Base-by-base conservation (phyloP, 768 basidiomycete species). In the Pisolithus marmoratus region DNA sequence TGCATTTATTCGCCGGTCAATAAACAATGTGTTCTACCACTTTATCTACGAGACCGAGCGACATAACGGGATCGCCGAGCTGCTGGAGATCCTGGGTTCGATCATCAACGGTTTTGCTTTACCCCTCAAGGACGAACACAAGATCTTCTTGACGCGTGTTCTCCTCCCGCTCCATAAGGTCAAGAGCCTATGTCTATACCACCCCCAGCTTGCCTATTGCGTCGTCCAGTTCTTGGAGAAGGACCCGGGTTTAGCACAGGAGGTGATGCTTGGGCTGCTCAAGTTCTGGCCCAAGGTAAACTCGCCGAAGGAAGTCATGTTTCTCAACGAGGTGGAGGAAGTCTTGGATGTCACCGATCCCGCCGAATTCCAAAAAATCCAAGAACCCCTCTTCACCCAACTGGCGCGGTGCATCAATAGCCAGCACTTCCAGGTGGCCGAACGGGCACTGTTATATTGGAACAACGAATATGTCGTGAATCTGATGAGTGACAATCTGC, bases 401-500 rank as follows among this genome's bases (percentile, higher is more conserved):
- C 80, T 99, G 26, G 87, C 94, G 31, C 81, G 92, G 54, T 99
- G 96, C 73, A 94, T 99, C 81, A 96, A 95, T 67, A 94, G 90
- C 63, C 96, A 98, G 68, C 96, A 99, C 71, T 99, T 99, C 82
- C 96, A 99, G 72, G 95, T 99, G 27, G 95, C 96, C 6, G 96
- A 99, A 70, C 83, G 96, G 40, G 95, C 95, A 3, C 71, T 99
- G 54, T 79, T 96, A 60, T 98, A 96, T 69, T 99, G 96, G 96
- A 97, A 98, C 74, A 98, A 98, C 73, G 96, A 98, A 73, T 99
- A 98, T 72, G 94, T 98, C 58, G 91, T 99, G 61, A 99, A 96
- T 70, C 81, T 99, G 48, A 98, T 99, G 92, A 91, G 92, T 68
- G 94, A 98, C 63, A 98, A 98, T 66, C 78, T 98, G 57, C 70